Conservation (phyloP, 768 basidiomycete species). For the Amanita phalloides region DNA sequence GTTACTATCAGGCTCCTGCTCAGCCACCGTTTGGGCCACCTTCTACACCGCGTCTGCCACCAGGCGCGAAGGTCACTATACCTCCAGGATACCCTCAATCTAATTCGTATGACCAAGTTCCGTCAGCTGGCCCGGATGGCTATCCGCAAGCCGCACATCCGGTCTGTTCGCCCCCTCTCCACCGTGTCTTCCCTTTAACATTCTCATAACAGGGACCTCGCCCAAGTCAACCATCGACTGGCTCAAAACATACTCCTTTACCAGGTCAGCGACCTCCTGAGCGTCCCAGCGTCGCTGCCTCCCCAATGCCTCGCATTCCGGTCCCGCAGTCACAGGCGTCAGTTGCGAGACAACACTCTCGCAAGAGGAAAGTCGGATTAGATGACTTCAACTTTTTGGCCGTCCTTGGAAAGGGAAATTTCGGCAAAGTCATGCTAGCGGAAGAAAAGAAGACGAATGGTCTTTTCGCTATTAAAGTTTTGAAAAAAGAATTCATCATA, state of each 20-base stretch:
- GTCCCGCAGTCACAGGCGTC: conserved; percentile 22
- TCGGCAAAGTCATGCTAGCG: conserved; percentile 99
- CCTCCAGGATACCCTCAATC: conserved; percentile 36
- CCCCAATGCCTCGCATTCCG: conserved; percentile 11
- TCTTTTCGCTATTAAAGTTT: conserved; percentile 98
- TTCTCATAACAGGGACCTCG: conserved; percentile 13
- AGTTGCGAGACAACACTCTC: conserved; percentile 30
- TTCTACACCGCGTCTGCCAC: conserved; percentile 24
- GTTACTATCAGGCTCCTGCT: conserved; percentile 23
- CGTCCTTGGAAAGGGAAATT: conserved; percentile 97
- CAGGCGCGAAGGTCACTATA: conserved; percentile 29
- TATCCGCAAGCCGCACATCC: conserved; percentile 26
- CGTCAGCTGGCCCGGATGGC: conserved; percentile 15
- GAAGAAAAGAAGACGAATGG: conserved; percentile 91
- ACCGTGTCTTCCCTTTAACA: background rate
- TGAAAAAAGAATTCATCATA: conserved; percentile 99
- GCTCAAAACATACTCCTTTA: conserved; percentile 19
- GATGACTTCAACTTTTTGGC: conserved; percentile 99
- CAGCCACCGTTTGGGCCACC: conserved; percentile 14
- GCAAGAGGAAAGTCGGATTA: conserved; percentile 83
- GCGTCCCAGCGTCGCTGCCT: conserved; percentile 13
- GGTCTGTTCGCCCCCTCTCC: conserved; percentile 13
- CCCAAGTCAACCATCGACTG: background rate
- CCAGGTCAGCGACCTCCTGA: conserved; percentile 19
- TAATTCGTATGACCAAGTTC: conserved; percentile 21